Evolutionary conservation across 148 eudicot species (phyloP).

Genomic region (Nyssa sinensis): DNA sequence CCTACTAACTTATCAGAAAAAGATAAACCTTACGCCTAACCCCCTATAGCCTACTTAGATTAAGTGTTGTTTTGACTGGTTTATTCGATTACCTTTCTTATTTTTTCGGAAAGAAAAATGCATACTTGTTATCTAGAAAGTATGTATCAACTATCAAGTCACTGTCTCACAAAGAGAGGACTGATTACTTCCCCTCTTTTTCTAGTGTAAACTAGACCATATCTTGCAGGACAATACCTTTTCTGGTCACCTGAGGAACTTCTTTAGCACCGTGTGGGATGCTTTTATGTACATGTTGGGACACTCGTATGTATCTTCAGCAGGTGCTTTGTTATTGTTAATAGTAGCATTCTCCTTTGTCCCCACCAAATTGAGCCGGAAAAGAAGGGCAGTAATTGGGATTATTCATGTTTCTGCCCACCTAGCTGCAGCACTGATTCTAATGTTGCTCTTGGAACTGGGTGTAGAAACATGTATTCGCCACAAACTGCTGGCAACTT

Average conservation of each 20-base stretch:
- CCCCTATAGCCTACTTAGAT: background rate
- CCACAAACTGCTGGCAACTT: conserved; percentile 83
- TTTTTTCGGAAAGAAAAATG: background rate
- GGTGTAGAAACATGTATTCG: conserved; percentile 94
- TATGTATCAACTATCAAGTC: background rate
- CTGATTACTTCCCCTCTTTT: conserved; percentile 24
- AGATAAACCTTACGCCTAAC: background rate
- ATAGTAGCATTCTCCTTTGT: conserved; percentile 76
- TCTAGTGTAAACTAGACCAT: conserved; percentile 88
- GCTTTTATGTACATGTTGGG: conserved; percentile 66
- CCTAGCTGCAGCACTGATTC: conserved; percentile 81
- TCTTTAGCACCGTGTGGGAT: conserved; percentile 77
- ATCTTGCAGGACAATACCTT: conserved; percentile 76
- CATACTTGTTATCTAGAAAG: background rate
- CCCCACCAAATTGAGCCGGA: conserved; percentile 81
- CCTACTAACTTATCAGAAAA: background rate
- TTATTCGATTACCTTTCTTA: background rate
- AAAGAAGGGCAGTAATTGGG: conserved; percentile 69
- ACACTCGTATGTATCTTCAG: conserved; percentile 70
- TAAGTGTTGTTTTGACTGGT: background rate
- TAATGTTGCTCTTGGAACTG: conserved; percentile 88
- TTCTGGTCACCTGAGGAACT: conserved; percentile 83
- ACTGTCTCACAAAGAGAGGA: background rate
- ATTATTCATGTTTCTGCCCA: conserved; percentile 89
- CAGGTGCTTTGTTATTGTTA: conserved; percentile 63